Conservation (phyloP, 2,329 filamentous ascomycete genomes). For the Graphilbum fragrans region DNA sequence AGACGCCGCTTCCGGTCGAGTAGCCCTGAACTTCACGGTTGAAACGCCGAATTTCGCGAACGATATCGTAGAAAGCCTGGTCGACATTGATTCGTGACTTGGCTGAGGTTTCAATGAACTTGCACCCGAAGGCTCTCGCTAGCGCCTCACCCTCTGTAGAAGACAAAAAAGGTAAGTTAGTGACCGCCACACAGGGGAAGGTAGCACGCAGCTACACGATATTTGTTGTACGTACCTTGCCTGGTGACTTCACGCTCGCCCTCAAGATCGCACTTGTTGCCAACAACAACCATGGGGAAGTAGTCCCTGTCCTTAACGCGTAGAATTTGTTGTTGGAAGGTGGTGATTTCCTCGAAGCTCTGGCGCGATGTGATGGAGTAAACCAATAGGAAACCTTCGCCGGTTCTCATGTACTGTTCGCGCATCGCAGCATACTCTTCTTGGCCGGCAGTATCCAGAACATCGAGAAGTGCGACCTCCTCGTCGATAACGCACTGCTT, state of each 20-base stretch:
- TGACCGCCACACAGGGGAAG: too few species aligned
- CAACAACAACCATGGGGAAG: constrained; percentile 97
- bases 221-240: constrained; percentile 55
- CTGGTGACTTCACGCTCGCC: constrained; percentile 80
- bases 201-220: constrained; percentile 7
- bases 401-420: constrained; percentile 99
- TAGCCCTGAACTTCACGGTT: constrained; percentile 97
- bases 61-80: constrained; percentile 96
- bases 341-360: constrained; percentile 96
- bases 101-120: constrained; percentile 97
- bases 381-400: constrained; percentile 93
- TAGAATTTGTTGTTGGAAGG: constrained; percentile 97
- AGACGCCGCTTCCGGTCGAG: constrained; percentile 54
- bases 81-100: constrained; percentile 98
- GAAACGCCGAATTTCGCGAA: constrained; percentile 93
- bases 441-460: constrained; percentile 94
- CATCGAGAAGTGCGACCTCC: constrained; percentile 92
- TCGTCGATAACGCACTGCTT: constrained; percentile 99
- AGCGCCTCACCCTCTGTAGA: constrained; percentile 74
- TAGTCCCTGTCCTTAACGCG: constrained; percentile 99
- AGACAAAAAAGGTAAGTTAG: background rate
- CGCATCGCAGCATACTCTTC: constrained; percentile 99
- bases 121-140: constrained; percentile 82
- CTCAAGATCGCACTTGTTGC: constrained; percentile 98
- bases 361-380: constrained; percentile 97